Evolutionary conservation across 106 monocot genomes (phyloP).

Genomic region (Acorus calamus): DNA sequence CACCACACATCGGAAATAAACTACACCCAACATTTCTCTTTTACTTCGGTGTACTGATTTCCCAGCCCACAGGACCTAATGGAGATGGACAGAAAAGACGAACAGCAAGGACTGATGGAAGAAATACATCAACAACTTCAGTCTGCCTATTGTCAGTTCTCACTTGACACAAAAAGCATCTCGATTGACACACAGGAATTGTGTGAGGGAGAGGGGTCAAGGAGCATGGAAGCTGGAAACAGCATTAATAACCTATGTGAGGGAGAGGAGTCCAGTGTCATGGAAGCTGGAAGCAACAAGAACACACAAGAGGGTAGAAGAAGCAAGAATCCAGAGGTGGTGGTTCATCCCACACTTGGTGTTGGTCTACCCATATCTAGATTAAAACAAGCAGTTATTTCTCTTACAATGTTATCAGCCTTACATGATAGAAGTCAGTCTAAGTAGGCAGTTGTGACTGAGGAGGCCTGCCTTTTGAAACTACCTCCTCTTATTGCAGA

Average conservation of each 20-base stretch:
- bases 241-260: background rate
- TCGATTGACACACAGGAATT: no score
- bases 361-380: background rate
- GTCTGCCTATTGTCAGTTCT: constrained; percentile 8
- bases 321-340: no score
- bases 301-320: no score
- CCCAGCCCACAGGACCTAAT: constrained; percentile 8
- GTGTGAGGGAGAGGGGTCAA: background rate
- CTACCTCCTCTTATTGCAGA: background rate
- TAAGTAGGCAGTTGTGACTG: background rate
- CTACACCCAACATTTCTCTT: no score
- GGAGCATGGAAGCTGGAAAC: background rate
- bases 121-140: constrained; percentile 11
- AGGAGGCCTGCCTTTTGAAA: background rate
- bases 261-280: background rate
- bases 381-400: background rate
- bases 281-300: no score
- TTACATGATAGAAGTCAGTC: background rate
- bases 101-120: constrained; percentile 7
- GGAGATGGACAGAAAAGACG: constrained; percentile 14
- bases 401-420: background rate
- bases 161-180: background rate
- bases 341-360: background rate
- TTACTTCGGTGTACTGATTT: background rate
- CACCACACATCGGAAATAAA: no score